Evolutionary conservation across 805 yeast species (phyloP).

Genomic region (Torulaspora microellipsoides): DNA sequence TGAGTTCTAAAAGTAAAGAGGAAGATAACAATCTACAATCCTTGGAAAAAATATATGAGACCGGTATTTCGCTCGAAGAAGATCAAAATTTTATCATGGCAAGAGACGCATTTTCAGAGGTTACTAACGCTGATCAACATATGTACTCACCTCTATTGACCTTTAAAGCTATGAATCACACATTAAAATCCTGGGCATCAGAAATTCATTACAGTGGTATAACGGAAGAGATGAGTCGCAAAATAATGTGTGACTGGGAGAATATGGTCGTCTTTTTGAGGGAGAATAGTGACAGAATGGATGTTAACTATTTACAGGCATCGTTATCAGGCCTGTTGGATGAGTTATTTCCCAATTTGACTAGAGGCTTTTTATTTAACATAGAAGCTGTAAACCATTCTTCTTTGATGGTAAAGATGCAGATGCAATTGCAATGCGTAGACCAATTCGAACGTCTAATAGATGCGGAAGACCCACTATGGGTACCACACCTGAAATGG

Average conservation of each 20-base stretch:
- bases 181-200: constrained; percentile 6
- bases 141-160: constrained; percentile 1
- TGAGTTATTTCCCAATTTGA: constrained; percentile 3
- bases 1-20: not conserved
- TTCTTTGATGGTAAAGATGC: constrained; percentile 3
- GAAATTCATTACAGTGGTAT: constrained; percentile 11
- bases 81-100: constrained; percentile 16
- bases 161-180: constrained; percentile 5
- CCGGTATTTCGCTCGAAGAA: constrained; percentile 11
- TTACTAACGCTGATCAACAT: not conserved
- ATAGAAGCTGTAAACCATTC: constrained; percentile 2
- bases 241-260: constrained; percentile 1
- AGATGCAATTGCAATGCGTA: constrained; percentile 4
- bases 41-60: constrained; percentile 7
- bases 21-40: not conserved
- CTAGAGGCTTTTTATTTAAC: constrained; percentile 7
- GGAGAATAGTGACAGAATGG: not conserved
- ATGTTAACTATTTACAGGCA: not conserved
- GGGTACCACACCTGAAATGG: not conserved
- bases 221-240: not conserved
- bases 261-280: not conserved
- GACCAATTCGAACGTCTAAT: not conserved
- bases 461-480: not conserved
- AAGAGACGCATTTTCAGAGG: constrained; percentile 4
- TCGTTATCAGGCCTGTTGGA: not conserved